Evolutionary conservation across 2,329 filamentous ascomycete genomes (phyloP), one percentile per base, ranked within the genome.

Genomic region (Stenocarpella maydis): DNA sequence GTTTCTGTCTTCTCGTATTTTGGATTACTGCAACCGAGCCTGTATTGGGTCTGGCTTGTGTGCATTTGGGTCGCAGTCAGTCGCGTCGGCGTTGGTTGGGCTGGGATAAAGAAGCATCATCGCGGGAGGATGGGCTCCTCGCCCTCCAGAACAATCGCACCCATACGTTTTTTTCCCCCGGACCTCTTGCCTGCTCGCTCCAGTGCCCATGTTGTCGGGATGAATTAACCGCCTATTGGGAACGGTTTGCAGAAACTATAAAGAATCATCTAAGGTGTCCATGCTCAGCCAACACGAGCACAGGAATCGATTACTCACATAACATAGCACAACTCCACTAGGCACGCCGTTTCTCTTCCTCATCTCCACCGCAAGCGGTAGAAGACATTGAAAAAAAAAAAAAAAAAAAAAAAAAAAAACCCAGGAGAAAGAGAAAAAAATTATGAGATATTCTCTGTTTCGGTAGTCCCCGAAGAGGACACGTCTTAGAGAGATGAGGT

Each of bases 41-140:
- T 31, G 28, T 12, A 5, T 24, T 9, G 41, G 41, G 10, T 63
- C 21, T 37, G 58, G n/a, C n/a, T 19, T 63, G 58, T 63, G 52
- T 49, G 52, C 45, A 43, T 31, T 41, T 14, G 37, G 58, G 28
- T 37, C 19, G 58, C 58, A 49, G n/a, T 24, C 15, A 63, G 28
- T 63, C 41, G 58, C 58, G 28, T 37, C n/a, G 58, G 58, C 43
- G 58, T 63, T 63, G 12, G 41, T 28, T 45, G 12, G 26, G 17
- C 7, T 49, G 15, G 58, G n/a, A 19, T 24, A 37, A 47, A 19
- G 52, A n/a, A 52, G 47, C 43, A 65, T 55, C 2, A 60, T 65
- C 24, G 19, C n/a, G 14, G 43, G 28, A 17, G 58, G 26, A 37
- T 19, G 9, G 43, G 3, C n/a, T 34, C 4, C n/a, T 63, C 9